Evolutionary conservation across 2,329 filamentous ascomycete genomes (phyloP).

Genomic region (Exserohilum rostratum): DNA sequence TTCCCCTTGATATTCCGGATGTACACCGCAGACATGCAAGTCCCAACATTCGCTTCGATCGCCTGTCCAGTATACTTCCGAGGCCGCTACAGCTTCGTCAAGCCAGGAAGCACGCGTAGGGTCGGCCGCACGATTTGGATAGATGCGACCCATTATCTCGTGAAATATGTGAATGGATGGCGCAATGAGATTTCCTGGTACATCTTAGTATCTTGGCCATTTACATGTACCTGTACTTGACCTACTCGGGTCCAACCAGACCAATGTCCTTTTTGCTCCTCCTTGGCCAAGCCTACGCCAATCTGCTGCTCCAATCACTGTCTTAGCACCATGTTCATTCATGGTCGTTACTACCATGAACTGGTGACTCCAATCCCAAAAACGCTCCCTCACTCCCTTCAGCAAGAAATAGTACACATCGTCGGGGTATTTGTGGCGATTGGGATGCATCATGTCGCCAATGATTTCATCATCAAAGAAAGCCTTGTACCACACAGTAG

Average conservation of each 20-base stretch:
- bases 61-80: conserved; percentile 33
- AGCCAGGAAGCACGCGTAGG: conserved; percentile 27
- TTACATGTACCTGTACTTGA: neutral
- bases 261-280: conserved; percentile 21
- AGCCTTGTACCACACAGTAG: conserved; percentile 30
- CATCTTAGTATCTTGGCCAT: neutral
- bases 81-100: conserved; percentile 24
- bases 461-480: conserved; percentile 45
- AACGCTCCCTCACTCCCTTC: conserved; percentile 31
- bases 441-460: conserved; percentile 41
- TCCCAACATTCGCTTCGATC: conserved; percentile 37
- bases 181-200: neutral
- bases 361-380: conserved; percentile 39
- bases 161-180: neutral
- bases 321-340: neutral
- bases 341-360: conserved; percentile 28
- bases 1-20: conserved; percentile 45
- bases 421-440: conserved; percentile 33
- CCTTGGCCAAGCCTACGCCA: conserved; percentile 36
- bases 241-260: conserved; percentile 2
- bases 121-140: conserved; percentile 38
- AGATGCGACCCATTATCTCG: neutral
- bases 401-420: conserved; percentile 40
- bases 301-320: conserved; percentile 35
- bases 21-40: conserved; percentile 36